phyloP scores from a whole-genome alignment of 768 basidiomycete species.

The Peribolospora baueri region DNA sequence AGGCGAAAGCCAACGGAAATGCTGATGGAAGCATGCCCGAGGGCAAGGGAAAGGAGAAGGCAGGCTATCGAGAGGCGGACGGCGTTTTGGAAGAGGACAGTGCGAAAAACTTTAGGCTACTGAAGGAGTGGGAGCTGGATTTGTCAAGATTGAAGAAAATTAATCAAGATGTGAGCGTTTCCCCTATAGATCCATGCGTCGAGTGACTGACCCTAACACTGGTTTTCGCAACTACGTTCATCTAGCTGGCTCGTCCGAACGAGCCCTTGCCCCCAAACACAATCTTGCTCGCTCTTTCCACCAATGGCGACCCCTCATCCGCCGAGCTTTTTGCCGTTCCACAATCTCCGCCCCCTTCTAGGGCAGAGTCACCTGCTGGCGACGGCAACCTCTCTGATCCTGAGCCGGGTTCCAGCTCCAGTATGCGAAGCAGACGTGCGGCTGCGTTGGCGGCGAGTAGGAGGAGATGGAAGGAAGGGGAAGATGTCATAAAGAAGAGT shows the following conservation, averaged over 20 bases:
- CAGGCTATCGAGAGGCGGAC: too few species aligned
- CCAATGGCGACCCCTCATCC: conserved; percentile 4
- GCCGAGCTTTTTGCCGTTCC: neutral
- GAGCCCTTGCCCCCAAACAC: conserved; percentile 8
- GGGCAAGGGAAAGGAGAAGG: too few species aligned
- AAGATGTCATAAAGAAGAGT: conserved; percentile 1
- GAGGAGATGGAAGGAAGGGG: neutral
- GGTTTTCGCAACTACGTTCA: neutral
- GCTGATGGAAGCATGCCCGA: too few species aligned
- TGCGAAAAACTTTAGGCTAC: neutral
- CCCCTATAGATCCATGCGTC: neutral
- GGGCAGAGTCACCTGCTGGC: neutral
- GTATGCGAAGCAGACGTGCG: neutral
- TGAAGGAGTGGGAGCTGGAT: conserved; percentile 8
- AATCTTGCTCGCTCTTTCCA: conserved; percentile 4
- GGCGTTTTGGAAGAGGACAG: neutral
- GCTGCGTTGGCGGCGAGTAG: neutral
- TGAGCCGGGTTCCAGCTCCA: neutral
- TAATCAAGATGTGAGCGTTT: conserved; percentile 6
- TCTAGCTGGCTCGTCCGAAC: neutral
- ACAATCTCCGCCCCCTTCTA: neutral
- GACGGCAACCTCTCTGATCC: conserved; percentile 4
- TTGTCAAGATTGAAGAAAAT: conserved; percentile 5
- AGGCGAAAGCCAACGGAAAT: too few species aligned
- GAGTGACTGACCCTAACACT: neutral